These are phyloP conservation scores for Knoxia roxburghii DNA, from an alignment of 257 asterid species.

Conservation along the genomic window DNA sequence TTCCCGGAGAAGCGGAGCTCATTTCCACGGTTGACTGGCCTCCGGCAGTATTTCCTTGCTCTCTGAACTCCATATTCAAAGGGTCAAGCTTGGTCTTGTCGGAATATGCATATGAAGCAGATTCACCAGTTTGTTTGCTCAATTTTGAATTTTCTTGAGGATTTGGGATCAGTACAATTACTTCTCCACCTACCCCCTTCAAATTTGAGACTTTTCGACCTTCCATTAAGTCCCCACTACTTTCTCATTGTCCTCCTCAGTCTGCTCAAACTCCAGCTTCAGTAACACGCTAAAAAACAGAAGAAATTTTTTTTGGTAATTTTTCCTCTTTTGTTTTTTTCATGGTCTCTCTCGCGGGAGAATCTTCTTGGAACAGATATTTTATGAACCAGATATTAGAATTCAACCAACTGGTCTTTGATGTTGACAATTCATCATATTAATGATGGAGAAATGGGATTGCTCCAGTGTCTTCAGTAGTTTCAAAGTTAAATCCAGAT, in stretches of 20 bases:
- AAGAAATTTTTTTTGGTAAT: too few relatives aligned
- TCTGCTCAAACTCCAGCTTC: neutral
- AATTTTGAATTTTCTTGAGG: constrained; percentile 14
- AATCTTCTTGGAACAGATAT: neutral
- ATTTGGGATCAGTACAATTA: constrained; percentile 42
- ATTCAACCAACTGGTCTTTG: too few relatives aligned
- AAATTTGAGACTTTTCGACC: constrained; percentile 22
- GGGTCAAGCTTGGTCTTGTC: neutral
- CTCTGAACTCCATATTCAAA: constrained; percentile 1
- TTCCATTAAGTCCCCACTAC: constrained; percentile 22
- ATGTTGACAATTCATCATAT: too few relatives aligned
- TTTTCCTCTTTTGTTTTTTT: too few relatives aligned
- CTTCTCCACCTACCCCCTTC: constrained; percentile 32
- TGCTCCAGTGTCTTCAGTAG: too few relatives aligned
- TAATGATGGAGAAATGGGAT: too few relatives aligned
- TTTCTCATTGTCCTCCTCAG: neutral
- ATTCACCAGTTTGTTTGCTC: constrained; percentile 13
- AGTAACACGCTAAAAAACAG: neutral
- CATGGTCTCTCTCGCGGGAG: neutral
- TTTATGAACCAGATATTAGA: too few relatives aligned
- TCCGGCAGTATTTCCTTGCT: neutral
- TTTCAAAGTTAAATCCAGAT: too few relatives aligned
- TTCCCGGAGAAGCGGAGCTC: constrained; percentile 27
- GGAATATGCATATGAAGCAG: constrained; percentile 1
- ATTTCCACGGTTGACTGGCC: constrained; percentile 3